Evolutionary conservation across 148 eudicot species (phyloP).

Genomic region (Rhododendron kiyosumense): DNA sequence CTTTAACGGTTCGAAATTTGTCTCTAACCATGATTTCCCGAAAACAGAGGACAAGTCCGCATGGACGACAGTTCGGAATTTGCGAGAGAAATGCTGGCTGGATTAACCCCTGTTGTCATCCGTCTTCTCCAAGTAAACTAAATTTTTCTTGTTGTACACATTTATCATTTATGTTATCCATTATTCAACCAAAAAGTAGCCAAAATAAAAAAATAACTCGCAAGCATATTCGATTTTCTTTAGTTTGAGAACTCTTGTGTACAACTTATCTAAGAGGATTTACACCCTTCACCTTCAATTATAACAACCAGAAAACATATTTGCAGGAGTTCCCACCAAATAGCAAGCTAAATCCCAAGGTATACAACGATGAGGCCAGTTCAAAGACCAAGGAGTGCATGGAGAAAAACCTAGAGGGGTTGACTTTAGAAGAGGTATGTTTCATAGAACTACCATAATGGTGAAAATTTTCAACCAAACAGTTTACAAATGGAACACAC

Average conservation of each 20-base stretch:
- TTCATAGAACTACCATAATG: not conserved
- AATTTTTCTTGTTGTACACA: not conserved
- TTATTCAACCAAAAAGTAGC: not conserved
- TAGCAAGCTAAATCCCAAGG: constrained; percentile 56
- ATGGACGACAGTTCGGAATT: constrained; percentile 77
- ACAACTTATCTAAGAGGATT: not conserved
- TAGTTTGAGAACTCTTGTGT: not conserved
- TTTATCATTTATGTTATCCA: not conserved
- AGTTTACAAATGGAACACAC: not conserved
- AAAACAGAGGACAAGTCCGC: constrained; percentile 51
- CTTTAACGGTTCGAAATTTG: not conserved
- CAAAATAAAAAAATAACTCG: not conserved
- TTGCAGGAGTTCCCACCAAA: constrained; percentile 48
- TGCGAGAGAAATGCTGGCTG: constrained; percentile 78
- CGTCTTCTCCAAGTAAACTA: constrained; percentile 46
- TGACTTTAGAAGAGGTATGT: constrained; percentile 45
- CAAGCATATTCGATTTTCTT: not conserved
- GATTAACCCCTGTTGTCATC: constrained; percentile 57
- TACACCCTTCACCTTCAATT: not conserved
- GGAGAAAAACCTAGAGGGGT: constrained; percentile 45
- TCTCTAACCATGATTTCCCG: not conserved
- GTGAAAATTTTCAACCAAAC: too few species aligned
- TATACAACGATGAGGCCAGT: constrained; percentile 60
- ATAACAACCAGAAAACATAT: not conserved
- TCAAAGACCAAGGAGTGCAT: constrained; percentile 44